Percentiles rank a stretch among this genome's conserved stretches.
Evolutionary conservation across 345 rosid species (phyloP).

Genomic region (Populus davidiana): DNA sequence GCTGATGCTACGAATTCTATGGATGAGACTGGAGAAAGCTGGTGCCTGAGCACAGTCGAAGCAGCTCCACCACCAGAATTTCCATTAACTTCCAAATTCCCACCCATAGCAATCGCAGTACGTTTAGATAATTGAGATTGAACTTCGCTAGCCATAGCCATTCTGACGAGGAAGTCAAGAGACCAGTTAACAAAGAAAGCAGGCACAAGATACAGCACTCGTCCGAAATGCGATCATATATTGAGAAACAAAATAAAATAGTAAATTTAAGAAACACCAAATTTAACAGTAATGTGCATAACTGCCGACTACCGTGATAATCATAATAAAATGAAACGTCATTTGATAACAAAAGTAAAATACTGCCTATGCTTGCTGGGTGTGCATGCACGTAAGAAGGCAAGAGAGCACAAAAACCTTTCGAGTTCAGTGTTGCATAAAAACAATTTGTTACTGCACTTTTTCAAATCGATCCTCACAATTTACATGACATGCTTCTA

Average conservation of each 20-base stretch:
- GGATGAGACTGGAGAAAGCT: slow-evolving; percentile 70
- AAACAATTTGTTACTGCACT: neutral
- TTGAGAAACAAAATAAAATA: neutral
- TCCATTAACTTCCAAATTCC: slow-evolving; percentile 71
- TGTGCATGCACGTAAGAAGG: neutral
- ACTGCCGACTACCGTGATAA: neutral
- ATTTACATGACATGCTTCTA: neutral
- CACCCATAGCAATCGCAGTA: slow-evolving; percentile 61
- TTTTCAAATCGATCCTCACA: neutral
- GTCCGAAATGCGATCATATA: neutral
- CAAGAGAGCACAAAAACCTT: neutral
- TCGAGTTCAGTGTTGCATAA: neutral
- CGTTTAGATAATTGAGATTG: slow-evolving; percentile 78
- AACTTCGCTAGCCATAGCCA: slow-evolving; percentile 85
- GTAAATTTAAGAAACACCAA: neutral
- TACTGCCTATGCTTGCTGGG: neutral
- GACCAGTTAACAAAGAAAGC: slow-evolving; percentile 11
- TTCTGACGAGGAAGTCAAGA: slow-evolving; percentile 43
- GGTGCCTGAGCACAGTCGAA: slow-evolving; percentile 58
- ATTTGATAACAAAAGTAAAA: neutral
- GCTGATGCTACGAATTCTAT: slow-evolving; percentile 72
- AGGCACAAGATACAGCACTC: neutral
- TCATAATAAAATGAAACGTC: neutral
- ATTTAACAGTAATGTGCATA: neutral
- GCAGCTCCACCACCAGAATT: slow-evolving; percentile 74